Evolutionary conservation across 306 rosid species (phyloP).

Genomic region (Betula pendula): DNA sequence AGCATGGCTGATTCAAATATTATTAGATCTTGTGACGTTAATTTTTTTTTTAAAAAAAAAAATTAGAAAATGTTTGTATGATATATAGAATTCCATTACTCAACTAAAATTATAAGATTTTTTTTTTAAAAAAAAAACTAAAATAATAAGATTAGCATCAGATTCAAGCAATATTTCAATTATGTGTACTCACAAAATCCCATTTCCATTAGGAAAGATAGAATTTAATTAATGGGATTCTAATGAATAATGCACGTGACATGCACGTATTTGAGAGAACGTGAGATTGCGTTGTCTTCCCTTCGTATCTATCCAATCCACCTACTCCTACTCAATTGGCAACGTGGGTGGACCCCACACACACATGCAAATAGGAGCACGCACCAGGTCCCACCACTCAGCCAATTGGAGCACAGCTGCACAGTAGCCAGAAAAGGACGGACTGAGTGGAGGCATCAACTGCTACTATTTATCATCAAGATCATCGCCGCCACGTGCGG

Average conservation of each 20-base stretch:
- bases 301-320: neutral
- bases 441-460: neutral
- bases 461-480: neutral
- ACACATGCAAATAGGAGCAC: slow-evolving; percentile 28
- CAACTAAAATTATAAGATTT: too few relatives aligned
- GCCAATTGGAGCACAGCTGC: neutral
- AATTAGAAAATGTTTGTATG: too few relatives aligned
- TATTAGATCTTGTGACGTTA: too few relatives aligned
- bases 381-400: slow-evolving; percentile 3
- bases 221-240: too few relatives aligned
- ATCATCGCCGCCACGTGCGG: slow-evolving; percentile 50
- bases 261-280: neutral
- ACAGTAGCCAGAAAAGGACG: neutral
- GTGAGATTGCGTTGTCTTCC: neutral
- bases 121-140: too few relatives aligned
- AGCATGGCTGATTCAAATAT: too few relatives aligned
- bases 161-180: too few relatives aligned
- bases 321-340: neutral
- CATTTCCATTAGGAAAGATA: too few relatives aligned
- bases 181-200: too few relatives aligned
- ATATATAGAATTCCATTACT: too few relatives aligned
- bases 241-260: neutral
- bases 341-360: slow-evolving; percentile 13
- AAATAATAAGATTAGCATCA: too few relatives aligned
- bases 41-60: too few relatives aligned